These are phyloP conservation scores for Salix exigua DNA, from an alignment of 345 rosid genomes.

Conservation along the genomic window DNA sequence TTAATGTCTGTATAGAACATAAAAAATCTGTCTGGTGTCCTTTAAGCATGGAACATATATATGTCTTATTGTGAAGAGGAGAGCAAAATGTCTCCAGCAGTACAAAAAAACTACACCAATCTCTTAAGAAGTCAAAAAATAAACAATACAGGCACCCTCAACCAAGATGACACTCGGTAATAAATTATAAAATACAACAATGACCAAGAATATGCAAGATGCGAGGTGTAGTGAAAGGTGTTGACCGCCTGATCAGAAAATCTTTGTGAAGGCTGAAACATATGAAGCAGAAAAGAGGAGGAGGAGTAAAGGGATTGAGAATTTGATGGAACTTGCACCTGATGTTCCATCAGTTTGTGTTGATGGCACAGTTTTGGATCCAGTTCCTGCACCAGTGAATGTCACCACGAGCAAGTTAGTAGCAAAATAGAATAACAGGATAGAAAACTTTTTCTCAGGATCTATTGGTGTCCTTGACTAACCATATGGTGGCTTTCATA, in stretches of 20 bases:
- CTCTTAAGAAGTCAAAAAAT: constrained; percentile 7
- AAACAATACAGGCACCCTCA: constrained; percentile 18
- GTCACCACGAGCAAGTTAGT: neutral
- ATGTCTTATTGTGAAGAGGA: constrained; percentile 37
- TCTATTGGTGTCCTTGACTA: neutral
- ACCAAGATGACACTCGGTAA: constrained; percentile 5
- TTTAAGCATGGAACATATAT: neutral
- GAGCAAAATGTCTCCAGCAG: constrained; percentile 35
- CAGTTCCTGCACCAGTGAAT: constrained; percentile 36
- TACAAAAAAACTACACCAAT: constrained; percentile 39
- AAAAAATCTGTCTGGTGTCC: neutral
- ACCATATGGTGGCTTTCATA: neutral
- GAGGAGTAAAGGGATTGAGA: constrained; percentile 47
- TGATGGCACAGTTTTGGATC: constrained; percentile 64
- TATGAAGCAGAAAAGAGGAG: constrained; percentile 54
- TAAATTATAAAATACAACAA: neutral
- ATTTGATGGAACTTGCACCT: constrained; percentile 51
- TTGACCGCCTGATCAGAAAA: constrained; percentile 1
- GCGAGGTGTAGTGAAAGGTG: neutral
- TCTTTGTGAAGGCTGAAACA: constrained; percentile 41
- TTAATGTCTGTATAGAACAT: neutral
- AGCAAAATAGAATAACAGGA: neutral
- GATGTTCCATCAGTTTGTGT: constrained; percentile 50
- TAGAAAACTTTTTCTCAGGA: neutral
- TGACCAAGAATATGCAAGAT: neutral